Evolutionary conservation across 257 asterid genomes (phyloP).

Genomic region (Lithospermum erythrorhizon): DNA sequence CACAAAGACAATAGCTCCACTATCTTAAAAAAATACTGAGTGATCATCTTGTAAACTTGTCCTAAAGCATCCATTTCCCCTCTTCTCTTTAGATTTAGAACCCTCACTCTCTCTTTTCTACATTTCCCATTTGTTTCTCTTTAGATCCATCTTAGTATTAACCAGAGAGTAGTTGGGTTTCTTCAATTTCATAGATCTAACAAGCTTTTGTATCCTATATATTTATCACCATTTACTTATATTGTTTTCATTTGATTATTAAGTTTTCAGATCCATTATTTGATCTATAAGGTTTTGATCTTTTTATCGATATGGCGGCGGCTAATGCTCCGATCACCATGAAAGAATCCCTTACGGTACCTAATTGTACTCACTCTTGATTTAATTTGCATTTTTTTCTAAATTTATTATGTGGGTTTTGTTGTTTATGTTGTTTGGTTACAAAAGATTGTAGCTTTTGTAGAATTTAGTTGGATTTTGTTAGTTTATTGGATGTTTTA

Average conservation of each 20-base stretch:
- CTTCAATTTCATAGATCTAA: slow-evolving; percentile 27
- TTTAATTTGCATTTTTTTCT: neutral
- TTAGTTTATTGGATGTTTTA: neutral
- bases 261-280: slow-evolving; percentile 20
- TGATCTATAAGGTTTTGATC: slow-evolving; percentile 20
- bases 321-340: slow-evolving; percentile 98
- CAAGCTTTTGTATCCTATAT: slow-evolving; percentile 7
- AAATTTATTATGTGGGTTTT: neutral
- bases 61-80: neutral
- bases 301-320: slow-evolving; percentile 76
- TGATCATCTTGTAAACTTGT: neutral
- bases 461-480: neutral
- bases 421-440: no score
- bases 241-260: slow-evolving; percentile 10
- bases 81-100: no score
- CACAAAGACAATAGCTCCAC: no score
- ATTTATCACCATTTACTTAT: neutral
- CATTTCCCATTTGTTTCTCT: no score
- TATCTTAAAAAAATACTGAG: neutral
- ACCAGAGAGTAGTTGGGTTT: slow-evolving; percentile 36
- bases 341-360: slow-evolving; percentile 95
- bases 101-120: neutral
- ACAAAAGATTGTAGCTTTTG: neutral
- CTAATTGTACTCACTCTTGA: slow-evolving; percentile 1
- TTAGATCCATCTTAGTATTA: neutral